These are phyloP conservation scores for Trichoderma erinaceum DNA, from an alignment of 495 filamentous ascomycete genomes.

Conservation along the genomic window DNA sequence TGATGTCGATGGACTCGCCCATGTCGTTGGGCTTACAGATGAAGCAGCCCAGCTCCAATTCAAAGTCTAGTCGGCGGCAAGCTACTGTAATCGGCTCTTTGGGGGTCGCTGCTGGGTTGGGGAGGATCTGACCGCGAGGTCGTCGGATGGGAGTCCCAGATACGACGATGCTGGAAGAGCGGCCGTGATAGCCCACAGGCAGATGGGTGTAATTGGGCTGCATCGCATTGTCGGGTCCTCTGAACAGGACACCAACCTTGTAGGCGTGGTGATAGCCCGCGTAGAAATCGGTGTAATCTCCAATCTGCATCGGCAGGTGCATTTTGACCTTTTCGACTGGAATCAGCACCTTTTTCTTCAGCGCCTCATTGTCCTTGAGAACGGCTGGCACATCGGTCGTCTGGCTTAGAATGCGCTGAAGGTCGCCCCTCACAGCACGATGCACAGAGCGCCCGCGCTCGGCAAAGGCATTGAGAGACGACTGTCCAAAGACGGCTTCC, in stretches of 20 bases:
- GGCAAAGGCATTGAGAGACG: constrained; percentile 78
- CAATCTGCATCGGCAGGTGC: constrained; percentile 79
- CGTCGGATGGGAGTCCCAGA: constrained; percentile 70
- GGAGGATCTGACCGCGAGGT: constrained; percentile 76
- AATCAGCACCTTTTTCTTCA: constrained; percentile 32
- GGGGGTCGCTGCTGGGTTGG: constrained; percentile 54
- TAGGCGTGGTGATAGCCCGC: constrained; percentile 86
- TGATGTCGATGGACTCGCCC: constrained; percentile 55
- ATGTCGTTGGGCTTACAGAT: constrained; percentile 61
- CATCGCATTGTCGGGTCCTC: constrained; percentile 72
- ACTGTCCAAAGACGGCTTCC: constrained; percentile 47
- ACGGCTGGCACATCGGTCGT: constrained; percentile 35
- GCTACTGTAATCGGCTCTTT: constrained; percentile 55
- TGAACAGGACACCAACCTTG: constrained; percentile 74
- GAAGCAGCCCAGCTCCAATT: constrained; percentile 84
- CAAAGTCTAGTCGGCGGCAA: constrained; percentile 68
- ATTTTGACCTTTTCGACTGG: constrained; percentile 56
- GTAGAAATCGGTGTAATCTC: constrained; percentile 98
- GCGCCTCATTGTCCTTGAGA: constrained; percentile 31
- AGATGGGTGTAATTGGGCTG: constrained; percentile 89
- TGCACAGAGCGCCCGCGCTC: constrained; percentile 66
- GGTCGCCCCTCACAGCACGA: constrained; percentile 61
- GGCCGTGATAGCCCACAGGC: constrained; percentile 83
- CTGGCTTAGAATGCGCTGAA: constrained; percentile 63
- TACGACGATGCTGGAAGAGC: constrained; percentile 70